Evolutionary conservation across 441 rosid species (phyloP), one percentile per base, ranked within the genome.

Genomic region (Adansonia madagascariensis): DNA sequence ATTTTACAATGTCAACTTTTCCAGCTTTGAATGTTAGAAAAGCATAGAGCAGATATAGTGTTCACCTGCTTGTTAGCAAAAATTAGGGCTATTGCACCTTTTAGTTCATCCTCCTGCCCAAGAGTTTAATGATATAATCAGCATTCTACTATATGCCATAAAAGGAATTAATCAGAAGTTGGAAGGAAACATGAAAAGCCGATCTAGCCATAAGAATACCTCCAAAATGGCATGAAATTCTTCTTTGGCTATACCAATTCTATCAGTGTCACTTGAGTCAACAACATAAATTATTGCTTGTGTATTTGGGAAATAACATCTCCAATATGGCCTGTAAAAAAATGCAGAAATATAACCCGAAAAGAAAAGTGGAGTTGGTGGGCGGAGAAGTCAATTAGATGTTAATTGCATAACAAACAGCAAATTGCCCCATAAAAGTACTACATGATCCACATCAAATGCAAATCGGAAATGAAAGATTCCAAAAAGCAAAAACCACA

Each of bases 241-340:
- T n/a, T 92, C 96, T 83, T 89, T 94, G 3, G 98, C 97, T 66
- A 90, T 92, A 17, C 82, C 90, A 71, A 94, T 83, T 80, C 98
- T 83, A 76, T 94, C 97, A 22, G 94, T 94, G 79, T 94, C 98
- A 79, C 98, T 92, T 20, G 97, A 94, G 84, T 94, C 98, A 77
- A 92, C 89, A 56, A 94, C 98, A 79, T 94, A 94, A 62, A 94
- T 91, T 50, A 94, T 90, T 76, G 98, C 98, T 82, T 94, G 97
- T 24, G 98, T 94, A 82, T 94, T 94, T 12, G 97, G 98, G 71
- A 94, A 94, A 85, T 94, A 94, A 80, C 97, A 94, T 86, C 98
- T 87, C 98, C 98, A 94, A 78, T 94, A 92, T 63, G 98, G 98
- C 87, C 98, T 94, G 89, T 69, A 53, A 71, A 63, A 89, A 0